These are phyloP conservation scores for Eutrema yunnanense DNA, from an alignment of 345 rosid genomes.

Conservation along the genomic window DNA sequence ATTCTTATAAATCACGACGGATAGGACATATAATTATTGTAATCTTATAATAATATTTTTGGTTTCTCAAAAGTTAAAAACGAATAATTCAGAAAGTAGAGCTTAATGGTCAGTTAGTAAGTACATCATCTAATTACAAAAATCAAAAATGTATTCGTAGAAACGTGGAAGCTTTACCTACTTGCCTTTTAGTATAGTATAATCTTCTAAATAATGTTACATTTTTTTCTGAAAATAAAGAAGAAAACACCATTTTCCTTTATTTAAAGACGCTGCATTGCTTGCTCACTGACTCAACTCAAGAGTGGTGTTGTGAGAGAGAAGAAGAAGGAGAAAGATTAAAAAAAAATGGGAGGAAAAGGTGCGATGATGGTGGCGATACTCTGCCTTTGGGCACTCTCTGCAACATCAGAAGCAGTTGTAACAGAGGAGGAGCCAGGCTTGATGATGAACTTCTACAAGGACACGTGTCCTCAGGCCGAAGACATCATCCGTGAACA, in stretches of 20 bases:
- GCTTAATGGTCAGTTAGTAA: background rate
- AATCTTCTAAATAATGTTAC: background rate
- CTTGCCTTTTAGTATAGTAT: constrained; percentile 17
- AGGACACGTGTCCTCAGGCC: constrained; percentile 90
- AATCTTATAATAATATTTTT: background rate
- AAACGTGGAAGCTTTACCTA: constrained; percentile 11
- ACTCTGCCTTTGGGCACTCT: constrained; percentile 41
- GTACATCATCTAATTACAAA: background rate
- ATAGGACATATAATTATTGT: background rate
- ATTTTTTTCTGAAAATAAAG: no score
- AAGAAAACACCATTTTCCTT: no score
- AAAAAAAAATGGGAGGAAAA: constrained; percentile 45
- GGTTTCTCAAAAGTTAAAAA: constrained; percentile 2
- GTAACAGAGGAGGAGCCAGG: constrained; percentile 49
- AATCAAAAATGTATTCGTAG: background rate
- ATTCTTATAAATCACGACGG: no score
- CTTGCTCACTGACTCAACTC: no score
- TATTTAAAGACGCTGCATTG: no score
- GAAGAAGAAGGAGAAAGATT: background rate
- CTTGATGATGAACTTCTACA: constrained; percentile 77
- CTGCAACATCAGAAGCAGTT: constrained; percentile 44
- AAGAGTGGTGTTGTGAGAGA: no score
- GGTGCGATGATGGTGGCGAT: constrained; percentile 32
- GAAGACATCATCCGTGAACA: constrained; percentile 88
- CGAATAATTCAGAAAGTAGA: background rate